A percentile compares a stretch with the other conserved stretches of the same genome.
phyloP scores from a whole-genome alignment of 2,329 filamentous ascomycete genomes.

The Colletotrichum lupini region DNA sequence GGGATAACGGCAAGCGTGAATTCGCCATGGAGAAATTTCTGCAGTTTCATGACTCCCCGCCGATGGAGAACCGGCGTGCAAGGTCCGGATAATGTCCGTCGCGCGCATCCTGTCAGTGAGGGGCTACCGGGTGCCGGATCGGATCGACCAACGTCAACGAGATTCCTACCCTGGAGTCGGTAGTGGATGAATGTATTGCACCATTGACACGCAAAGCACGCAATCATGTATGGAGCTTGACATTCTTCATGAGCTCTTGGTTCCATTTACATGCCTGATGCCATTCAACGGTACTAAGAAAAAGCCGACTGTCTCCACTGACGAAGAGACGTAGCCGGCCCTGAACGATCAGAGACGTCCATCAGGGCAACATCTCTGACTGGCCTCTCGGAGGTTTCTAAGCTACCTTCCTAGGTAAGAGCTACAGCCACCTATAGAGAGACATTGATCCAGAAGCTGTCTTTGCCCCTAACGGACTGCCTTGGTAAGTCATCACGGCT shows the following conservation, averaged over 20 bases:
- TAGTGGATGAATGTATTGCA: not conserved
- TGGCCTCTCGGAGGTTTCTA: too few relatives aligned
- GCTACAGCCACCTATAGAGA: too few relatives aligned
- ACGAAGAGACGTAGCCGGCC: not conserved
- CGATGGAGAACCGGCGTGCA: constrained; percentile 15
- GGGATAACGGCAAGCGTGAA: constrained; percentile 15
- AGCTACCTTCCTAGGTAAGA: too few relatives aligned
- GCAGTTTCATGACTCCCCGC: constrained; percentile 2
- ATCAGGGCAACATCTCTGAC: too few relatives aligned
- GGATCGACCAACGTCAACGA: not conserved
- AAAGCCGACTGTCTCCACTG: not conserved
- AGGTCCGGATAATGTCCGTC: constrained; percentile 9
- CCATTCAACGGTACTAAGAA: too few relatives aligned
- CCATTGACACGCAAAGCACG: constrained; percentile 18
- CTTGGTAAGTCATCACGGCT: too few relatives aligned
- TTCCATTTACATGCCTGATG: too few relatives aligned
- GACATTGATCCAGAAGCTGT: too few relatives aligned
- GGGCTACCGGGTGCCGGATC: constrained; percentile 18
- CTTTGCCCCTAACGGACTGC: too few relatives aligned
- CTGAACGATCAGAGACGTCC: not conserved
- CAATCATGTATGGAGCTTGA: not conserved
- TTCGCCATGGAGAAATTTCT: not conserved
- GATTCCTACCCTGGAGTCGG: not conserved
- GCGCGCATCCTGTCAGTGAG: not conserved
- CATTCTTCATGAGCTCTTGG: too few relatives aligned